A percentile compares a stretch with the other conserved stretches of the same genome.
Conservation (phyloP, 306 rosid species). For the Canavalia ensiformis region DNA sequence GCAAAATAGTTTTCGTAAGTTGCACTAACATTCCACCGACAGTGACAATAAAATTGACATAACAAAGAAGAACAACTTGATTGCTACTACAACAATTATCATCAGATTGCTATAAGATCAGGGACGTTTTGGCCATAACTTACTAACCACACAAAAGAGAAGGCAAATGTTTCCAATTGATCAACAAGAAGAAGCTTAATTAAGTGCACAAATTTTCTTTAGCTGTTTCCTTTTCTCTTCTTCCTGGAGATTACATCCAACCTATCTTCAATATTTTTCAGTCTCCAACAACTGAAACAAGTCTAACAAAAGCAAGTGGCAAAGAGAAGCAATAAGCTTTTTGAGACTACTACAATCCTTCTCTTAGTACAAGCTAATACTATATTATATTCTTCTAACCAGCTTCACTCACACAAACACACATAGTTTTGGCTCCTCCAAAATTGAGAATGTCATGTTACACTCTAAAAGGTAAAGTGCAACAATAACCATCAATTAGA, state of each 20-base stretch:
- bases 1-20: neutral
- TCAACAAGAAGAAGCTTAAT: constrained; percentile 17
- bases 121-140: neutral
- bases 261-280: neutral
- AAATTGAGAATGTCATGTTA: no score
- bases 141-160: constrained; percentile 3
- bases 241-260: constrained; percentile 10
- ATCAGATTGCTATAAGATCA: neutral
- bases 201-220: constrained; percentile 1
- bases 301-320: constrained; percentile 32
- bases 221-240: neutral
- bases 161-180: neutral
- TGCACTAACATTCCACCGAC: constrained; percentile 6
- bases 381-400: neutral
- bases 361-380: neutral
- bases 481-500: no score
- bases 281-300: constrained; percentile 7
- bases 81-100: neutral
- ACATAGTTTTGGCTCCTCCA: no score
- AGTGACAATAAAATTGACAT: neutral
- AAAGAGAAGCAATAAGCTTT: constrained; percentile 9
- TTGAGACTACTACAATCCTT: neutral
- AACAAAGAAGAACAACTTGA: neutral
- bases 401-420: neutral
- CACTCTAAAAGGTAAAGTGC: no score